phyloP scores from a whole-genome alignment of 495 filamentous ascomycete species.

The Lasiosphaeria miniovina region DNA sequence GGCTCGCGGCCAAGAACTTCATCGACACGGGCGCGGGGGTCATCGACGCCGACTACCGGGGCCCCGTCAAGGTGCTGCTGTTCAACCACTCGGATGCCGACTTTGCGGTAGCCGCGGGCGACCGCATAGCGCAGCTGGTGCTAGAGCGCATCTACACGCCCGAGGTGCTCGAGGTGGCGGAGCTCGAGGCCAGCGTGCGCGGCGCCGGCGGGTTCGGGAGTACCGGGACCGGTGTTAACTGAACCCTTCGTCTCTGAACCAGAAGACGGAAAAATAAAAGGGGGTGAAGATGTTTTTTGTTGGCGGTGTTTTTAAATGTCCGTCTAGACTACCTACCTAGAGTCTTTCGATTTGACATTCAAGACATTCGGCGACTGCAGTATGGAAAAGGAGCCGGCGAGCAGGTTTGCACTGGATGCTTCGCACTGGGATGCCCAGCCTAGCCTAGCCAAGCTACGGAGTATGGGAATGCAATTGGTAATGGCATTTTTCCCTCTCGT shows the following conservation, averaged over 20 bases:
- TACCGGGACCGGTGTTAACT: conserved; percentile 59
- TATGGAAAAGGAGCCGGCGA: no score
- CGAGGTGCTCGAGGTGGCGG: conserved; percentile 79
- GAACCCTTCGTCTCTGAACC: conserved; percentile 6
- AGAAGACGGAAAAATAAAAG: conserved; percentile 2
- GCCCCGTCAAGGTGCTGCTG: conserved; percentile 86
- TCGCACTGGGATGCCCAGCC: no score
- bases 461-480: no score
- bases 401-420: no score
- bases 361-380: no score
- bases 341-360: background rate
- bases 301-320: background rate
- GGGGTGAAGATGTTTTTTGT: no score
- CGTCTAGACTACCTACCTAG: background rate
- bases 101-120: conserved; percentile 78
- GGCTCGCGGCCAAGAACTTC: conserved; percentile 87
- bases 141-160: conserved; percentile 92
- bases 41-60: conserved; percentile 96
- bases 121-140: conserved; percentile 89
- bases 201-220: conserved; percentile 93
- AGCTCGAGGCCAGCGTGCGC: conserved; percentile 85
- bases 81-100: conserved; percentile 87
- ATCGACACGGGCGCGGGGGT: conserved; percentile 95
- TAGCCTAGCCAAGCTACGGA: no score
- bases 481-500: no score